These are phyloP conservation scores for Tricholoma flavovirens DNA, from an alignment of 768 basidiomycete species.

Conservation along the genomic window DNA sequence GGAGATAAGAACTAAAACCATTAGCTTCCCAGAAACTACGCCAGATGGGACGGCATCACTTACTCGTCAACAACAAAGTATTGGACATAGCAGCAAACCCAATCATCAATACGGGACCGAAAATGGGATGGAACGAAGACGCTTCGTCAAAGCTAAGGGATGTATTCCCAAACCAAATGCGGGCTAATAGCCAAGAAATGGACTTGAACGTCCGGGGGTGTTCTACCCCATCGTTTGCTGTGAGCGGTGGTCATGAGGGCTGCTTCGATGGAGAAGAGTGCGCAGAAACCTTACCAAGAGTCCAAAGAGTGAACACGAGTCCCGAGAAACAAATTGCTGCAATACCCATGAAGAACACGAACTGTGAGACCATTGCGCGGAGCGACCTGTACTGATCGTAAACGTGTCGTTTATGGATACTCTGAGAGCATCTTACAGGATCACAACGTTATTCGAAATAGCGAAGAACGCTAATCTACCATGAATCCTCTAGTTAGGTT, in stretches of 20 bases:
- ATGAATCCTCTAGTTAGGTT: neutral
- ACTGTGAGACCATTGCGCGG: too few species aligned
- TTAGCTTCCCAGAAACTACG: neutral
- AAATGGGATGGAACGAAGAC: slow-evolving; percentile 57
- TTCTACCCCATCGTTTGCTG: slow-evolving; percentile 22
- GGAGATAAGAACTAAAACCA: slow-evolving; percentile 63
- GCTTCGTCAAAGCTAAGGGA: slow-evolving; percentile 55
- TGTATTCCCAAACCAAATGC: slow-evolving; percentile 83
- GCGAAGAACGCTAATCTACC: slow-evolving; percentile 72
- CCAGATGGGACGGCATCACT: slow-evolving; percentile 18
- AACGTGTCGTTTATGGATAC: neutral
- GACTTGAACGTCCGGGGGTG: slow-evolving; percentile 33
- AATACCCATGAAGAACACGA: slow-evolving; percentile 49
- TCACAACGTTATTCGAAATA: slow-evolving; percentile 70
- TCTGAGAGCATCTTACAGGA: slow-evolving; percentile 46
- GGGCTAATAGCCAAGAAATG: slow-evolving; percentile 80
- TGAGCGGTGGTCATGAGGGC: neutral
- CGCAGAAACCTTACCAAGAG: slow-evolving; percentile 24
- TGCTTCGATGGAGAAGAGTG: too few species aligned
- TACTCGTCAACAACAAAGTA: slow-evolving; percentile 76
- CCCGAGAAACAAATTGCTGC: slow-evolving; percentile 81
- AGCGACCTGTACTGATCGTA: neutral
- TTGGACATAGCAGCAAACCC: slow-evolving; percentile 74
- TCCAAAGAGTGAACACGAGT: slow-evolving; percentile 49
- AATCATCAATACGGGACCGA: slow-evolving; percentile 78